Evolutionary conservation across 2,329 filamentous ascomycete genomes (phyloP), one percentile per base, ranked within the genome.

Genomic region (Ceratocystis cacaofunesta): DNA sequence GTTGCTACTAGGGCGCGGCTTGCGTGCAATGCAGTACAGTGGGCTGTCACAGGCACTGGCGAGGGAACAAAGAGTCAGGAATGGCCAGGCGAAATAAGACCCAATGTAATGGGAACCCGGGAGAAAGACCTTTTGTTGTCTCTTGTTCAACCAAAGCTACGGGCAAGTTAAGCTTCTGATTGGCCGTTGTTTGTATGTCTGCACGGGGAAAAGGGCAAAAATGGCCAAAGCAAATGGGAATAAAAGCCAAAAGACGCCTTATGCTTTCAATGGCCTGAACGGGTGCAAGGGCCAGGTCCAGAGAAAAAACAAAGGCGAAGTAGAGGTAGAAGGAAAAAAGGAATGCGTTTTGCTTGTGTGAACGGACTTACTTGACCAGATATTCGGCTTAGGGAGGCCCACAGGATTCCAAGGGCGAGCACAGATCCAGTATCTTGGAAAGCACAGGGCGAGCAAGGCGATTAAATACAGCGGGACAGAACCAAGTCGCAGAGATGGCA

Each of bases 341-440:
- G 32, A 36, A 36, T 36, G 8, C 3, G 32, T 36, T 36, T 36
- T 36, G n/a, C 1, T n/a, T 50, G 46, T 7, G 15, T 58, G 52
- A 7, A 7, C 25, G 17, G 52, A 58, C 52, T 58, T 58, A 58
- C 52, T 30, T 30, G 52, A 32, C 52, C 52, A 58, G 32, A 58
- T 58, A 32, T 32, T 58, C 28, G 52, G 52, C 52, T 58, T 32
- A 36, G 52, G 25, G 28, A 58, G 52, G 28, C 52, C 8, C 28
- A 58, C 52, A 58, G 52, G 52, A 58, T 58, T 58, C 15, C 52
- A 58, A 58, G 52, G 52, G 52, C 52, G 52, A 36, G 52, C 52
- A 58, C 52, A 17, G 52, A 58, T 28, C 52, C 52, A 36, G 52
- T 58, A 58, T 58, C 12, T 58, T 30, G 52, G 52, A 58, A 32